These are phyloP conservation scores for Exserohilum turcica DNA, from an alignment of 2,329 filamentous ascomycete genomes.

Conservation along the genomic window DNA sequence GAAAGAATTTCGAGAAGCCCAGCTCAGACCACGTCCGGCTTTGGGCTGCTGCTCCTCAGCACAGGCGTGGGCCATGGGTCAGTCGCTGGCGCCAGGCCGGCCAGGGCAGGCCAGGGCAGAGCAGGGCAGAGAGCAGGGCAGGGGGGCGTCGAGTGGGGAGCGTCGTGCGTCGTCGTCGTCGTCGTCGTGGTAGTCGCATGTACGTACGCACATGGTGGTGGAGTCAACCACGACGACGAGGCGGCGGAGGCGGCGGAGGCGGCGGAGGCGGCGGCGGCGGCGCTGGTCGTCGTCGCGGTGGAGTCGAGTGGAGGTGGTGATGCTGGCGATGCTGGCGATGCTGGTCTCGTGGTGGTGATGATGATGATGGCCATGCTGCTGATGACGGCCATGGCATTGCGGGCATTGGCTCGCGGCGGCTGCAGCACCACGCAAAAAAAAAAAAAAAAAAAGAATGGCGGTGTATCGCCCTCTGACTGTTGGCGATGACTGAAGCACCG, in stretches of 20 bases:
- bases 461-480: conserved; percentile 25
- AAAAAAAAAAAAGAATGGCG: conserved; percentile 46
- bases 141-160: neutral
- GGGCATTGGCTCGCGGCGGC: conserved; percentile 26
- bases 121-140: no score
- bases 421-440: conserved; percentile 17
- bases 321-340: no score
- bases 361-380: conserved; percentile 21
- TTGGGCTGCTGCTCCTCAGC: neutral
- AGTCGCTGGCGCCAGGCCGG: neutral
- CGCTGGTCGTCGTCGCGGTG: no score
- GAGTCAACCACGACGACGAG: no score
- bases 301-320: no score
- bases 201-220: no score
- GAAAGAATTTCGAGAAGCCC: conserved; percentile 33
- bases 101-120: no score
- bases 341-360: neutral
- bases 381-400: conserved; percentile 25
- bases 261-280: no score
- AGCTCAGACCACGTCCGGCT: conserved; percentile 20
- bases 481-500: neutral
- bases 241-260: no score
- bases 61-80: neutral
- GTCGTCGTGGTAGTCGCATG: no score
- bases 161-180: neutral